These are phyloP conservation scores for Fusarium nygamai DNA, from an alignment of 2,329 filamentous ascomycete genomes.

Conservation along the genomic window DNA sequence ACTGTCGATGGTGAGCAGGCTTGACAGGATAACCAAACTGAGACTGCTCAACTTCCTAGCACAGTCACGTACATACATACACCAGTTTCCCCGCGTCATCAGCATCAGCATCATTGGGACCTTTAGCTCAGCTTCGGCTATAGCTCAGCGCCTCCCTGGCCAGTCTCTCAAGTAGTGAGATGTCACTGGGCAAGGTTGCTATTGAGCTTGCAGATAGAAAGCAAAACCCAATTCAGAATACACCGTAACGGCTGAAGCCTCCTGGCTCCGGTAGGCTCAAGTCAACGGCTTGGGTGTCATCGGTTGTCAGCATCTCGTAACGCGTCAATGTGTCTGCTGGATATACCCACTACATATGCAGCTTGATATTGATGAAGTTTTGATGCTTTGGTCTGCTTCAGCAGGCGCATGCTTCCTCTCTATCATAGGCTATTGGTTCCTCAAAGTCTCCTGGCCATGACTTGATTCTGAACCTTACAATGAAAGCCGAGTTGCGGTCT, in stretches of 20 bases:
- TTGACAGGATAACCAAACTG: neutral
- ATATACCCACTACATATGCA: neutral
- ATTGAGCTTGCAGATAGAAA: constrained; percentile 16
- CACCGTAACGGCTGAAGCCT: constrained; percentile 28
- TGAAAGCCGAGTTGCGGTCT: neutral
- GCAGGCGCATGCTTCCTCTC: neutral
- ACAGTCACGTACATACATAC: constrained; percentile 3
- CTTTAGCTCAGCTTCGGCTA: constrained; percentile 27
- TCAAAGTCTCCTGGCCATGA: neutral
- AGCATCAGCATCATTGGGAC: constrained; percentile 28
- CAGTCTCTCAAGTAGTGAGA: constrained; percentile 16
- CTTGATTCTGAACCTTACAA: neutral
- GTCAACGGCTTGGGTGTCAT: constrained; percentile 26
- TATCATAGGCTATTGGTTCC: neutral
- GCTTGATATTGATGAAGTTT: constrained; percentile 4
- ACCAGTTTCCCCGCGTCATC: constrained; percentile 12
- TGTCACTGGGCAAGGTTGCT: constrained; percentile 33
- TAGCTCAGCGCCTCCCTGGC: neutral
- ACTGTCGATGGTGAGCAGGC: constrained; percentile 3
- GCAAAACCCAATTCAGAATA: constrained; percentile 28
- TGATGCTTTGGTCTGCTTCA: neutral
- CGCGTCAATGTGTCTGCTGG: neutral
- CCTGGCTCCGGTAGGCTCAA: constrained; percentile 19
- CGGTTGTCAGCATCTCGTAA: constrained; percentile 32
- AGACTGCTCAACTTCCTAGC: constrained; percentile 1